A percentile compares a stretch with the other conserved stretches of the same genome.
phyloP scores from a whole-genome alignment of 1,284 basidiomycete genomes.

The Agroathelia rolfsii region DNA sequence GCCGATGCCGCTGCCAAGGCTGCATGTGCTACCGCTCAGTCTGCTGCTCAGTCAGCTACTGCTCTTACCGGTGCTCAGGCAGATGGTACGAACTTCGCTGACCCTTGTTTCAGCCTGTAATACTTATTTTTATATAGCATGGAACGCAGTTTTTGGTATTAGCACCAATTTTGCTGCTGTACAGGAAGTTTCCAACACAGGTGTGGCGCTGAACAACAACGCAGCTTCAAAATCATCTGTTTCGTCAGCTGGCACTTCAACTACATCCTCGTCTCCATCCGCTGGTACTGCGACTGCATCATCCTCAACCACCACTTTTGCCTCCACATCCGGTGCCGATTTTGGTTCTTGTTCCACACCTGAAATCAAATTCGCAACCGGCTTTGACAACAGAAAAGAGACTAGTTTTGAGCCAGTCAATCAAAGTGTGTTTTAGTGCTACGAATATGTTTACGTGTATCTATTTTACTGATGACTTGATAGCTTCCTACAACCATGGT shows the following conservation, averaged over 20 bases:
- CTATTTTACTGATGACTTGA: constrained; percentile 4
- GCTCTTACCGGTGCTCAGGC: constrained; percentile 42
- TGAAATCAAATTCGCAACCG: constrained; percentile 39
- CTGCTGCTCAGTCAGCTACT: constrained; percentile 31
- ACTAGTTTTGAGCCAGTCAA: constrained; percentile 45
- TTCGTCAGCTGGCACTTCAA: constrained; percentile 14
- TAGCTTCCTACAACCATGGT: constrained; percentile 41
- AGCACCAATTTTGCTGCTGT: constrained; percentile 10
- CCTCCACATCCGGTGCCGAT: constrained; percentile 21
- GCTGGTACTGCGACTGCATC: constrained; percentile 11
- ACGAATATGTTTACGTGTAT: constrained; percentile 5
- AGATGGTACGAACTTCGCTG: constrained; percentile 53
- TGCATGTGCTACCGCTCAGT: constrained; percentile 33
- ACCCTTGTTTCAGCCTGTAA: no score
- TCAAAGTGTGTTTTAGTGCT: constrained; percentile 24
- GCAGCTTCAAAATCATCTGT: constrained; percentile 7
- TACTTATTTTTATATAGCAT: no score
- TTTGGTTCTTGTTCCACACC: constrained; percentile 41
- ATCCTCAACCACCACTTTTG: constrained; percentile 9
- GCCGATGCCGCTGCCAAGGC: constrained; percentile 37
- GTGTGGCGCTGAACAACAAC: no score
- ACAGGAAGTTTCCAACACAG: constrained; percentile 17
- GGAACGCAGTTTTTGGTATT: constrained; percentile 46
- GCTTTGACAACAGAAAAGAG: constrained; percentile 42
- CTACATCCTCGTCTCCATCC: constrained; percentile 13